These are phyloP conservation scores for Phtheirospermum japonicum DNA, from an alignment of 257 asterid genomes.

Conservation along the genomic window DNA sequence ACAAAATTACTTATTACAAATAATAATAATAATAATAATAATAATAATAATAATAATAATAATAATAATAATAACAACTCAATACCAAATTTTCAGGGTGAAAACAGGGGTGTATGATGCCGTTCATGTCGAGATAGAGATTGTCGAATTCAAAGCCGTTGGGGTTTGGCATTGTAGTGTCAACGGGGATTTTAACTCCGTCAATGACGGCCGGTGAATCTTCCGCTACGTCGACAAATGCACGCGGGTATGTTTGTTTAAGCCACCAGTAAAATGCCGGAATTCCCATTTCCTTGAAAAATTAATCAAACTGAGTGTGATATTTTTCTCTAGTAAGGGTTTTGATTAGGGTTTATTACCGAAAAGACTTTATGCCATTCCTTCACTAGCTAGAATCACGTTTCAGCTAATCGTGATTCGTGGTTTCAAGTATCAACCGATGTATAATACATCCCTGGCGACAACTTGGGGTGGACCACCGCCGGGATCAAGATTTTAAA, in stretches of 20 bases:
- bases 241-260: constrained; percentile 35
- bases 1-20: neutral
- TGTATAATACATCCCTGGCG: too few species aligned
- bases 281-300: constrained; percentile 44
- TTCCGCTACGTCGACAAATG: constrained; percentile 36
- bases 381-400: too few species aligned
- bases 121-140: constrained; percentile 65
- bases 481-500: too few species aligned
- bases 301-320: constrained; percentile 1
- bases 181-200: constrained; percentile 35
- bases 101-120: constrained; percentile 67
- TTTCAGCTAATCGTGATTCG: too few species aligned
- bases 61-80: neutral
- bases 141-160: constrained; percentile 57
- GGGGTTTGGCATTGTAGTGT: constrained; percentile 40
- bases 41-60: too few species aligned
- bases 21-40: too few species aligned
- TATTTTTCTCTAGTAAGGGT: constrained; percentile 5
- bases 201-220: constrained; percentile 29
- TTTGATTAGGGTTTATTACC: neutral
- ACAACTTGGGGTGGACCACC: too few species aligned
- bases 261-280: constrained; percentile 62
- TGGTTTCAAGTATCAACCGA: too few species aligned
- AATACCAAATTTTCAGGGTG: constrained; percentile 60
- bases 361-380: too few species aligned